Percentiles rank a stretch among this genome's conserved stretches.
These are phyloP conservation scores for Ganoderma lucidum DNA, from an alignment of 1,284 basidiomycete species.

Conservation along the genomic window DNA sequence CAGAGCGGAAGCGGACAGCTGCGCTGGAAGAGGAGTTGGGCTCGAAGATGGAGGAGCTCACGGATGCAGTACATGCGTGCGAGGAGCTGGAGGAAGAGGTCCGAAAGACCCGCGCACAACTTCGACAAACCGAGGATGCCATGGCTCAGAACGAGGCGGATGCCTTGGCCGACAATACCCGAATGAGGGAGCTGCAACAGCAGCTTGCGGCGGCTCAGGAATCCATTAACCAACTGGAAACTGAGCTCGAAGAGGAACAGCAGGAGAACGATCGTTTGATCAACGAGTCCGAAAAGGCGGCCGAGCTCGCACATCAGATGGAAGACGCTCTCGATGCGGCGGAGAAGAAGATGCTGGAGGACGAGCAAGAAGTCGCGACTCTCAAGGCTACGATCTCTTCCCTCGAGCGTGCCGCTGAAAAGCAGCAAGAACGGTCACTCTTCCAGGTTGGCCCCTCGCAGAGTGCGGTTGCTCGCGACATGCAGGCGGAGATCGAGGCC, in stretches of 20 bases:
- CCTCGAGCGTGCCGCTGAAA: constrained; percentile 68
- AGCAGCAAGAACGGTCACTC: constrained; percentile 47
- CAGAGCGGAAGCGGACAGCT: constrained; percentile 49
- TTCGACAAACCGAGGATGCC: constrained; percentile 55
- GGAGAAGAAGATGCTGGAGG: constrained; percentile 68
- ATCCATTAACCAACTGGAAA: constrained; percentile 52
- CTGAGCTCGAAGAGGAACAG: constrained; percentile 54
- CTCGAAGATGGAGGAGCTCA: constrained; percentile 38
- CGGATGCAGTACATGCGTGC: constrained; percentile 31
- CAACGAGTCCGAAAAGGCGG: constrained; percentile 57
- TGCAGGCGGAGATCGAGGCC: constrained; percentile 60
- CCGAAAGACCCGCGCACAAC: constrained; percentile 43
- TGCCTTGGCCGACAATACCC: constrained; percentile 52
- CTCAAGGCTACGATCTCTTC: constrained; percentile 60
- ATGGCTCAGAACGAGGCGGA: constrained; percentile 65
- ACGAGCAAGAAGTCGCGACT: constrained; percentile 61
- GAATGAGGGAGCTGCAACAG: constrained; percentile 59
- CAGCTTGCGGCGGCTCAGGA: constrained; percentile 57
- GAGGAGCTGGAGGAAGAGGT: constrained; percentile 42
- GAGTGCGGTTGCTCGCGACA: constrained; percentile 44
- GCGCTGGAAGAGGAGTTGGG: constrained; percentile 50
- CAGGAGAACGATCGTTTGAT: constrained; percentile 61
- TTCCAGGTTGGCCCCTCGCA: constrained; percentile 45
- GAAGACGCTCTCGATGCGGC: constrained; percentile 77
- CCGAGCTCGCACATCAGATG: constrained; percentile 67